Evolutionary conservation across 495 filamentous ascomycete species (phyloP).

Genomic region (Polyplosphaeria fusca): DNA sequence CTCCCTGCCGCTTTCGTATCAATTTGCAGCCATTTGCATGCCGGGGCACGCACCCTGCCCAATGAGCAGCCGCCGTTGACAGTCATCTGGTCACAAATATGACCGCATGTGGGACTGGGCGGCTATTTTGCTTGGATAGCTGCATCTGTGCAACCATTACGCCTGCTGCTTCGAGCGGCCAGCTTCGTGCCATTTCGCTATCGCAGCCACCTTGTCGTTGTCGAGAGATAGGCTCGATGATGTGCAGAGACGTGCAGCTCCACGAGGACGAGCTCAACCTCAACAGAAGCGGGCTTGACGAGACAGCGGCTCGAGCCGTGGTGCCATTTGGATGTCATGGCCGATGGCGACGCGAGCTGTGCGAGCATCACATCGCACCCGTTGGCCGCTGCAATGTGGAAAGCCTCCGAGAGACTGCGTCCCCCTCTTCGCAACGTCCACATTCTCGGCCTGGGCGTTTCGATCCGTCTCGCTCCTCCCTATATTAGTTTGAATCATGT

Average conservation of each 20-base stretch:
- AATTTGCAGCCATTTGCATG: conserved; percentile 19
- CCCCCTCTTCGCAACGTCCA: not conserved
- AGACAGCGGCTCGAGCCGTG: conserved; percentile 22
- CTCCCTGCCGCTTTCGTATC: conserved; percentile 6
- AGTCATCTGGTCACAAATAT: conserved; percentile 26
- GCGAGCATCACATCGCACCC: not conserved
- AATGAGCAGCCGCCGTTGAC: not conserved
- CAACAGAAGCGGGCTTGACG: conserved; percentile 9
- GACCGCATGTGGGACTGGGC: conserved; percentile 29
- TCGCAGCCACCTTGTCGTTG: conserved; percentile 8
- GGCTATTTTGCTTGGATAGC: conserved; percentile 22
- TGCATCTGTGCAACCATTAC: conserved; percentile 9
- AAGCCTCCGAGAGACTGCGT: not conserved
- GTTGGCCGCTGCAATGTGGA: conserved; percentile 8
- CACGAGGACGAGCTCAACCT: conserved; percentile 16
- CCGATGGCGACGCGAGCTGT: conserved; percentile 9
- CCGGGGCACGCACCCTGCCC: not conserved
- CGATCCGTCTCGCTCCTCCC: not conserved
- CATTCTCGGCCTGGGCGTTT: not conserved
- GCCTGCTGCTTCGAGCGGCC: conserved; percentile 14
- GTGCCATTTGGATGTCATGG: conserved; percentile 1
- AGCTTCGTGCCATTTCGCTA: too few relatives aligned
- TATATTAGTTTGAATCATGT: conserved; percentile 3
- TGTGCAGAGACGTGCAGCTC: conserved; percentile 10
- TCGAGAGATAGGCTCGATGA: conserved; percentile 16